These are phyloP conservation scores for Hypoxylon subgilvum DNA, from an alignment of 495 filamentous ascomycete genomes.

Conservation along the genomic window DNA sequence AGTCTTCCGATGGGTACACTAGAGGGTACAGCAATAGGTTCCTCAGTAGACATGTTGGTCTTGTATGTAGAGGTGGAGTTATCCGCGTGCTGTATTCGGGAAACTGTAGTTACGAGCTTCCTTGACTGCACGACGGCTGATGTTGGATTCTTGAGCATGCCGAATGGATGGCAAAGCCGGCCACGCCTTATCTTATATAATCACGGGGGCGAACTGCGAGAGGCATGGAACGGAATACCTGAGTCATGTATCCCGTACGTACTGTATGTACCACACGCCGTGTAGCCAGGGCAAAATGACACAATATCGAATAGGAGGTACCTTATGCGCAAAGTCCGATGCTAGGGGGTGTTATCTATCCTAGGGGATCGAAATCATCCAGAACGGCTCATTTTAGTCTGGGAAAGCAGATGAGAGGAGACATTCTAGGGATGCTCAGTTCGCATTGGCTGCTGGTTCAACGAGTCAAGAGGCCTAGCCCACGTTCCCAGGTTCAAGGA, in stretches of 20 bases:
- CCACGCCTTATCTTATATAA: conserved; percentile 32
- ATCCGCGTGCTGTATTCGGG: conserved; percentile 33
- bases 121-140: conserved; percentile 37
- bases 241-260: background rate
- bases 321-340: conserved; percentile 25
- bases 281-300: conserved; percentile 21
- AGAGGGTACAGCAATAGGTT: conserved; percentile 20
- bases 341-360: too few species aligned
- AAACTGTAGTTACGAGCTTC: conserved; percentile 38
- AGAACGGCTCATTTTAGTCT: conserved; percentile 12
- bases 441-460: conserved; percentile 15
- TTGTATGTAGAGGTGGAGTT: conserved; percentile 16
- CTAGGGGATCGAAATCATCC: background rate
- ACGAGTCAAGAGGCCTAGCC: conserved; percentile 28
- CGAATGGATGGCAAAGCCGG: conserved; percentile 36
- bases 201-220: conserved; percentile 25
- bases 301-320: conserved; percentile 10
- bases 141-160: conserved; percentile 43
- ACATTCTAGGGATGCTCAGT: background rate
- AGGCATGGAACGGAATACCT: conserved; percentile 14
- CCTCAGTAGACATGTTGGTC: conserved; percentile 14
- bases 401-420: background rate
- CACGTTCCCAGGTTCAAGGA: background rate
- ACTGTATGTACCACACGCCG: too few species aligned
- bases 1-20: conserved; percentile 22